phyloP scores from a whole-genome alignment of 2,329 filamentous ascomycete genomes.

The Sordariomycetes sp. region DNA sequence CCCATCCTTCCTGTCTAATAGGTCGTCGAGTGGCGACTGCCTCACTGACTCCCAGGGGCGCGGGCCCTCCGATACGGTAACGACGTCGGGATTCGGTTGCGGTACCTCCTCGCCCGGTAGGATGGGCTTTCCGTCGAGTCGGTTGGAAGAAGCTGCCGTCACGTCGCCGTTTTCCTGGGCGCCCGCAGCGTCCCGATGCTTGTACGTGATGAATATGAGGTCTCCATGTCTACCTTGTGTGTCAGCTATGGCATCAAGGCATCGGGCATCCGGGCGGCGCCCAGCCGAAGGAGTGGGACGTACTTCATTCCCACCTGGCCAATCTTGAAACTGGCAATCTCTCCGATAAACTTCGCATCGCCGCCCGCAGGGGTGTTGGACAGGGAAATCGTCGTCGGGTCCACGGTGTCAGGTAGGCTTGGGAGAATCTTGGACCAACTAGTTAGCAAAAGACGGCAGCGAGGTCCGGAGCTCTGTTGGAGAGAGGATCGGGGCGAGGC shows the following conservation, averaged over 20 bases:
- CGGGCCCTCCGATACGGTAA: conserved; percentile 47
- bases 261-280: neutral
- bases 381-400: conserved; percentile 47
- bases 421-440: conserved; percentile 35
- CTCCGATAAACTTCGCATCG: conserved; percentile 46
- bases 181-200: conserved; percentile 41
- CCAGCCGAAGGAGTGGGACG: conserved; percentile 9
- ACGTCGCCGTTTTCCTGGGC: conserved; percentile 24
- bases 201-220: conserved; percentile 78
- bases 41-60: conserved; percentile 73
- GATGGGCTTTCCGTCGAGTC: conserved; percentile 70
- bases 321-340: conserved; percentile 45
- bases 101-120: conserved; percentile 57
- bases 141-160: conserved; percentile 40
- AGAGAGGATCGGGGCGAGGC: conserved; percentile 1
- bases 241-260: neutral
- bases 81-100: conserved; percentile 54
- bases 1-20: conserved; percentile 76
- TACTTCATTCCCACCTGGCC: conserved; percentile 51
- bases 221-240: conserved; percentile 65
- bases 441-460: neutral
- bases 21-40: conserved; percentile 80
- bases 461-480: neutral
- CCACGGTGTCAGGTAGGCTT: conserved; percentile 51
- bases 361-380: conserved; percentile 50